A percentile compares a stretch with the other conserved stretches of the same genome.
These are phyloP conservation scores for Aspergillus versicolor DNA, from an alignment of 2,329 filamentous ascomycete species.

Conservation along the genomic window DNA sequence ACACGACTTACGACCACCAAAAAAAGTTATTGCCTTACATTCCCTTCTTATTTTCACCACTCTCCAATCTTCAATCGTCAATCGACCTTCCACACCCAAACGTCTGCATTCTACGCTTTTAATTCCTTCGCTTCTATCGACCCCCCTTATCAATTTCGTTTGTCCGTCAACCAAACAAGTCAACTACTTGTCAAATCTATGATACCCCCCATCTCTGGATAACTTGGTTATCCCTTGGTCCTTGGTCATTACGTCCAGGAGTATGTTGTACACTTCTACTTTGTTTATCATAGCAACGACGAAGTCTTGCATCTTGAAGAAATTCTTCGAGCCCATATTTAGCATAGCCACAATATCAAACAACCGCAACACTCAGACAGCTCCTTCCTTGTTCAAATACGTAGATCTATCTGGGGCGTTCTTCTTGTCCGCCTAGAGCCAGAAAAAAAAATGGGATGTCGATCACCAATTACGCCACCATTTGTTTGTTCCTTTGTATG, in stretches of 20 bases:
- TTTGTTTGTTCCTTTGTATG: background rate
- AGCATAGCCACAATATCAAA: background rate
- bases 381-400: background rate
- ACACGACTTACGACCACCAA: conserved; percentile 21
- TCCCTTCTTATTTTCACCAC: conserved; percentile 11
- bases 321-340: background rate
- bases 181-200: background rate
- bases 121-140: conserved; percentile 6
- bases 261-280: background rate
- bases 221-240: background rate
- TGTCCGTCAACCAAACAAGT: background rate
- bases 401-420: too few relatives aligned
- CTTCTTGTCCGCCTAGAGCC: background rate
- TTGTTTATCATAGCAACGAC: background rate
- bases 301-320: conserved; percentile 1
- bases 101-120: conserved; percentile 1
- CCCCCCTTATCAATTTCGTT: background rate
- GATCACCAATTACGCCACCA: background rate
- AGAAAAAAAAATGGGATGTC: background rate
- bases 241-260: background rate
- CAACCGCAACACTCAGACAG: background rate
- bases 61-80: background rate
- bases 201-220: conserved; percentile 6
- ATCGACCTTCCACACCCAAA: background rate
- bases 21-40: conserved; percentile 27